Percentiles rank a stretch among this genome's conserved stretches.
Evolutionary conservation across 805 yeast genomes (phyloP).

Genomic region (Nakazawaea molendinolei): DNA sequence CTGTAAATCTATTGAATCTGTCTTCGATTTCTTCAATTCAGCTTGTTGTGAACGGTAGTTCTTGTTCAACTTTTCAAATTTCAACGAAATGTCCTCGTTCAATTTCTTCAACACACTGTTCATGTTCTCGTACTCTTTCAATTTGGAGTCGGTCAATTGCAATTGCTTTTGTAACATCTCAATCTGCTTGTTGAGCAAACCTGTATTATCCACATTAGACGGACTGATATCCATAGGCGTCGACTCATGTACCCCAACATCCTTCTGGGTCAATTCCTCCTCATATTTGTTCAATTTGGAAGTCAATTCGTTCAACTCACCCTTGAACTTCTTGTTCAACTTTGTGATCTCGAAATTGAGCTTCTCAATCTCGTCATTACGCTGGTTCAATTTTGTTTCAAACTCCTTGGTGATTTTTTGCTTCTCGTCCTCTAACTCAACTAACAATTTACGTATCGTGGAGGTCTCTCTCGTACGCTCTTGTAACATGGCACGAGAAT

Average conservation of each 20-base stretch:
- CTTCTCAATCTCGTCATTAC: slow-evolving; percentile 55
- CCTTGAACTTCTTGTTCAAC: slow-evolving; percentile 45
- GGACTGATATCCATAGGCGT: slow-evolving; percentile 24
- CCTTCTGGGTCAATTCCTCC: slow-evolving; percentile 24
- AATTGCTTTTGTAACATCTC: slow-evolving; percentile 45
- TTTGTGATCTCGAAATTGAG: slow-evolving; percentile 47
- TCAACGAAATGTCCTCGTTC: slow-evolving; percentile 62
- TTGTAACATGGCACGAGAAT: slow-evolving; percentile 62
- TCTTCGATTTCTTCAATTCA: slow-evolving; percentile 28
- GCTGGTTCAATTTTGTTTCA: slow-evolving; percentile 40
- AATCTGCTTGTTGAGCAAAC: slow-evolving; percentile 16
- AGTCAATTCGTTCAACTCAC: slow-evolving; percentile 61
- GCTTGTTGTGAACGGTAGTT: slow-evolving; percentile 64
- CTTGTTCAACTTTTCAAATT: slow-evolving; percentile 62
- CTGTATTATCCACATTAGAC: slow-evolving; percentile 21
- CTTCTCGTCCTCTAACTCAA: slow-evolving; percentile 60
- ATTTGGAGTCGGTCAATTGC: slow-evolving; percentile 39
- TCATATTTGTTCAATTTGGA: slow-evolving; percentile 31
- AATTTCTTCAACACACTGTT: slow-evolving; percentile 48
- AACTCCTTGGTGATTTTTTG: slow-evolving; percentile 48
- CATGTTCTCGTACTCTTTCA: slow-evolving; percentile 48
- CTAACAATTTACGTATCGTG: slow-evolving; percentile 59
- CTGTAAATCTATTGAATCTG: slow-evolving; percentile 14
- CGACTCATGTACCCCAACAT: slow-evolving; percentile 14
- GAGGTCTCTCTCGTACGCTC: slow-evolving; percentile 77